These are phyloP conservation scores for Arthrobotrys megalospora DNA, from an alignment of 2,329 filamentous ascomycete genomes.

Conservation along the genomic window DNA sequence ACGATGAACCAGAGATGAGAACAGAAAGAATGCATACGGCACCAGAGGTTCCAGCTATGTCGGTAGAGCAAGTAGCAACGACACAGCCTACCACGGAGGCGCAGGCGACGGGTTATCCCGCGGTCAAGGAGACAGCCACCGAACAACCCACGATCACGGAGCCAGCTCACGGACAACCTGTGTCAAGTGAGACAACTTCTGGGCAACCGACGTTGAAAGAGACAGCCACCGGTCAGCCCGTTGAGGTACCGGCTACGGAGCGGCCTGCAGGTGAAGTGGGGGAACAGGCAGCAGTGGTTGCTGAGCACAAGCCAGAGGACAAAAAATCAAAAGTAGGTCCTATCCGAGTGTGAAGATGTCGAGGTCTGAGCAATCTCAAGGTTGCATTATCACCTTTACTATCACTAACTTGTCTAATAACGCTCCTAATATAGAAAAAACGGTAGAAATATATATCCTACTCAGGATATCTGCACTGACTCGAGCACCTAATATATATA, in stretches of 20 bases:
- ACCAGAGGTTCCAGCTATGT: constrained; percentile 29
- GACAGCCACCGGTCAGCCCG: constrained; percentile 8
- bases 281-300: constrained; percentile 34
- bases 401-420: constrained; percentile 15
- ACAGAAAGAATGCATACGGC: constrained; percentile 36
- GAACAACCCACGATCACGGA: constrained; percentile 5
- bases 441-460: constrained; percentile 11
- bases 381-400: constrained; percentile 28
- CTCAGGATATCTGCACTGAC: constrained; percentile 7
- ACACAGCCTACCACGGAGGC: constrained; percentile 2
- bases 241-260: constrained; percentile 8
- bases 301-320: neutral
- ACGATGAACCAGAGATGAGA: constrained; percentile 27
- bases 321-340: constrained; percentile 27
- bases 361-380: constrained; percentile 16
- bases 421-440: constrained; percentile 18
- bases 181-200: neutral
- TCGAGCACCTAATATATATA: constrained; percentile 4
- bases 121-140: neutral
- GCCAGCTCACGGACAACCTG: neutral
- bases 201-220: constrained; percentile 24
- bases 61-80: neutral
- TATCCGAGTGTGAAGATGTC: constrained; percentile 27
- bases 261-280: constrained; percentile 25
- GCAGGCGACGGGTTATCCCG: constrained; percentile 12